Conservation (phyloP, 1,284 basidiomycete species). For the Hemileia vastatrix region DNA sequence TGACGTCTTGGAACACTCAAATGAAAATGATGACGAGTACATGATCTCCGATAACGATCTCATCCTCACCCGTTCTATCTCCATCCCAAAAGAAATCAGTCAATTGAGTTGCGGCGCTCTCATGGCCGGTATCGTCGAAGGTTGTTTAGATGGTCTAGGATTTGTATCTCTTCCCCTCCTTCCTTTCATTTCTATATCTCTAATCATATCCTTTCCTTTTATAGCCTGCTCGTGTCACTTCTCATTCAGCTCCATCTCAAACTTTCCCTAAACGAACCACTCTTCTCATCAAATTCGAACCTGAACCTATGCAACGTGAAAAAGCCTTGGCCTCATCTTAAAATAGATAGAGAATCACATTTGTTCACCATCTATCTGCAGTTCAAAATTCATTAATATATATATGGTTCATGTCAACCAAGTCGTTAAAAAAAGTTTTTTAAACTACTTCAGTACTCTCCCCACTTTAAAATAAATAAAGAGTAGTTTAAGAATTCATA, state of each 20-base stretch:
- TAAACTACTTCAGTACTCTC: too few species aligned
- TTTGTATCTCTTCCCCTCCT: slow-evolving; percentile 54
- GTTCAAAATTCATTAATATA: too few species aligned
- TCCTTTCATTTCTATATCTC: neutral
- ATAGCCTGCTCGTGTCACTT: slow-evolving; percentile 91
- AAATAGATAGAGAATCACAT: too few species aligned
- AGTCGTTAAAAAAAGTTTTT: too few species aligned
- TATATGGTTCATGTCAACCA: too few species aligned
- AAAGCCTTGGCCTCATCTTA: too few species aligned
- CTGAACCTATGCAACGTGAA: slow-evolving; percentile 76
- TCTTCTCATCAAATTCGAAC: slow-evolving; percentile 87
- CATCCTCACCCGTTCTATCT: slow-evolving; percentile 77
- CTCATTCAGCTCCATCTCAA: slow-evolving; percentile 78
- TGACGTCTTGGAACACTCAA: slow-evolving; percentile 57
- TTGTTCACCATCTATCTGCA: too few species aligned
- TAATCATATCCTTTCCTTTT: neutral
- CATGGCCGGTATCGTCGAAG: slow-evolving; percentile 93
- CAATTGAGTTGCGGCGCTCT: slow-evolving; percentile 91
- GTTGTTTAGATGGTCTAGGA: slow-evolving; percentile 85
- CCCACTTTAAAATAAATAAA: too few species aligned
- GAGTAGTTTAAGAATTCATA: too few species aligned
- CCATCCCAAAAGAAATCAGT: slow-evolving; percentile 85
- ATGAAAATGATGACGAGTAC: slow-evolving; percentile 51
- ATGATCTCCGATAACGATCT: slow-evolving; percentile 99
- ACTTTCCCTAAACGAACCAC: slow-evolving; percentile 74